phyloP scores from a whole-genome alignment of 2,329 filamentous ascomycete genomes.

The Cercospora citrullina region DNA sequence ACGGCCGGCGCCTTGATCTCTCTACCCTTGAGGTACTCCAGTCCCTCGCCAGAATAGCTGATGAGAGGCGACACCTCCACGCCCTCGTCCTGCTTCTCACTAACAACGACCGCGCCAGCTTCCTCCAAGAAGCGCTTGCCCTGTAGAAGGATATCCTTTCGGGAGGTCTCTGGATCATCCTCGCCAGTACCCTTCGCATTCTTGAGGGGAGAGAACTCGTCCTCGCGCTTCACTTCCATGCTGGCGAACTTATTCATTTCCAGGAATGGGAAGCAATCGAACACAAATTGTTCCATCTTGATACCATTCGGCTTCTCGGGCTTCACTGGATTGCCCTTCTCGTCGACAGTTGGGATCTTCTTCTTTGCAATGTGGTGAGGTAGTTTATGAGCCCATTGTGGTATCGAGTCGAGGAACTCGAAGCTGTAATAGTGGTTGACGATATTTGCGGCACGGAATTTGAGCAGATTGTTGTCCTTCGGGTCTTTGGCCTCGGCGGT shows the following conservation, averaged over 20 bases:
- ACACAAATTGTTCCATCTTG: slow-evolving; percentile 99
- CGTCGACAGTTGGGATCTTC: slow-evolving; percentile 87
- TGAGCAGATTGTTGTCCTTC: slow-evolving; percentile 77
- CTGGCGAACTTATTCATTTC: slow-evolving; percentile 86
- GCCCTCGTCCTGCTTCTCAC: slow-evolving; percentile 62
- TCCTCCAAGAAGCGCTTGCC: slow-evolving; percentile 81
- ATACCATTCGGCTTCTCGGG: slow-evolving; percentile 95
- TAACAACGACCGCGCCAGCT: slow-evolving; percentile 73
- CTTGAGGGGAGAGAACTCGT: slow-evolving; percentile 97
- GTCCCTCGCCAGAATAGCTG: slow-evolving; percentile 74
- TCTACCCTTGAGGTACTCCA: slow-evolving; percentile 60
- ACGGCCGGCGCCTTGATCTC: slow-evolving; percentile 65
- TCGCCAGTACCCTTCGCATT: slow-evolving; percentile 82
- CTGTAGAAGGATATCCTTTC: slow-evolving; percentile 83
- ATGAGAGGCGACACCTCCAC: slow-evolving; percentile 90
- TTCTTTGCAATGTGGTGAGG: slow-evolving; percentile 96
- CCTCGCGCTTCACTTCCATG: slow-evolving; percentile 93
- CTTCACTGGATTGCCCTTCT: slow-evolving; percentile 78
- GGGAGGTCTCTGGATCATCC: slow-evolving; percentile 93
- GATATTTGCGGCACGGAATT: slow-evolving; percentile 97
- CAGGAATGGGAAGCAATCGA: slow-evolving; percentile 93
- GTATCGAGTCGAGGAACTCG: slow-evolving; percentile 86
- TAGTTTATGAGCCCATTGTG: slow-evolving; percentile 78
- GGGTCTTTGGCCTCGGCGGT: slow-evolving; percentile 73
- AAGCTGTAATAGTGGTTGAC: slow-evolving; percentile 99